Percentiles rank a stretch among this genome's conserved stretches.
Conservation (phyloP, 140 eudicot species). For the Flaveria floridana region DNA sequence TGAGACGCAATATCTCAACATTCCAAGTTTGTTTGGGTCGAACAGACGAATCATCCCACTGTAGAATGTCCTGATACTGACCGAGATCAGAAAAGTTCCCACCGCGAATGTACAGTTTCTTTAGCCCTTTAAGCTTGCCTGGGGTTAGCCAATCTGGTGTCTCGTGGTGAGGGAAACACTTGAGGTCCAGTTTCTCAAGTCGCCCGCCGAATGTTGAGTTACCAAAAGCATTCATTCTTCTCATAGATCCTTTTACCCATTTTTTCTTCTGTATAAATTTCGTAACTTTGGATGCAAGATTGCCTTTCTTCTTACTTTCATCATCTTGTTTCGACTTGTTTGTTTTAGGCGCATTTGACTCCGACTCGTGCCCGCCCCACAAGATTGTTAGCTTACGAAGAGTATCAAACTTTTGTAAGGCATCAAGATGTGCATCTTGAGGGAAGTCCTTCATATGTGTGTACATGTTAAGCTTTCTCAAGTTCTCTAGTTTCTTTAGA, state of each 20-base stretch:
- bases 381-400: constrained; percentile 44
- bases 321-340: neutral
- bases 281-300: neutral
- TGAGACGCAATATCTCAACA: constrained; percentile 34
- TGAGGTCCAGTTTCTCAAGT: constrained; percentile 51
- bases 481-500: constrained; percentile 31
- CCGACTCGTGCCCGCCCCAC: constrained; percentile 42
- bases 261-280: neutral
- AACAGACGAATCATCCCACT: neutral
- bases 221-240: constrained; percentile 30
- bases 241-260: constrained; percentile 26
- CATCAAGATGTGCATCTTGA: constrained; percentile 19
- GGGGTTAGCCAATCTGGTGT: constrained; percentile 42
- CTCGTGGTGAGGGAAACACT: constrained; percentile 37
- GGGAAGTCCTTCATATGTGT: constrained; percentile 47
- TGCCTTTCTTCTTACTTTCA: neutral
- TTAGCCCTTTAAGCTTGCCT: constrained; percentile 24
- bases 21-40: constrained; percentile 29
- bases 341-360: neutral
- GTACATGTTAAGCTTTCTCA: constrained; percentile 50
- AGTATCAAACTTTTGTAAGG: constrained; percentile 24
- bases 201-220: constrained; percentile 22
- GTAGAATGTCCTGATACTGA: constrained; percentile 24
- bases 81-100: constrained; percentile 43
- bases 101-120: constrained; percentile 54